Conservation (phyloP, 2,329 filamentous ascomycete genomes). For the Beauveria scarabaeidicola region DNA sequence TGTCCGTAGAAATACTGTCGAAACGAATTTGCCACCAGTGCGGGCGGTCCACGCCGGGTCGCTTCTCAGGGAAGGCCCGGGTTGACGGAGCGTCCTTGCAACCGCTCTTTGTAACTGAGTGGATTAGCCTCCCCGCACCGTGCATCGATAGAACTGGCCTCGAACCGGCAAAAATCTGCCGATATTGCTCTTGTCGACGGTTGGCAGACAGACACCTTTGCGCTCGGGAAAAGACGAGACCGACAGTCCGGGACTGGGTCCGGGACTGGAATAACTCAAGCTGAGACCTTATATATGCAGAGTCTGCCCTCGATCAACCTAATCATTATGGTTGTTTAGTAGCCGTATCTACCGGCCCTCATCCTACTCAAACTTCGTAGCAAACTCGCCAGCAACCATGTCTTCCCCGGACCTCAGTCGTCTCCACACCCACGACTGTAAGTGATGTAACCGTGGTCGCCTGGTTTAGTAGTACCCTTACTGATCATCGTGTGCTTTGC, state of each 20-base stretch:
- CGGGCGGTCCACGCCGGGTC: neutral
- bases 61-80: neutral
- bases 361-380: neutral
- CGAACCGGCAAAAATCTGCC: constrained; percentile 9
- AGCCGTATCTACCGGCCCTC: neutral
- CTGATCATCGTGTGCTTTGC: neutral
- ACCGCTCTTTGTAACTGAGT: neutral
- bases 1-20: neutral
- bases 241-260: neutral
- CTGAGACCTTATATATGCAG: neutral
- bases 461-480: neutral
- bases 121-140: neutral
- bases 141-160: neutral
- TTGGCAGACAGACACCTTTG: neutral
- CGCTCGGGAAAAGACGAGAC: neutral
- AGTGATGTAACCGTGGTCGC: neutral
- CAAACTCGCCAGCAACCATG: neutral
- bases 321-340: neutral
- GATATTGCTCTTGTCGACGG: neutral
- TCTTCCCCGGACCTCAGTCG: constrained; percentile 7
- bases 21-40: neutral
- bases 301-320: neutral
- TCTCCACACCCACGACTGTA: constrained; percentile 16
- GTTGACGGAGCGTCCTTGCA: neutral
- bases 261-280: neutral